Base-by-base conservation (phyloP, 495 filamentous ascomycete species). In the Neurospora pannonica region DNA sequence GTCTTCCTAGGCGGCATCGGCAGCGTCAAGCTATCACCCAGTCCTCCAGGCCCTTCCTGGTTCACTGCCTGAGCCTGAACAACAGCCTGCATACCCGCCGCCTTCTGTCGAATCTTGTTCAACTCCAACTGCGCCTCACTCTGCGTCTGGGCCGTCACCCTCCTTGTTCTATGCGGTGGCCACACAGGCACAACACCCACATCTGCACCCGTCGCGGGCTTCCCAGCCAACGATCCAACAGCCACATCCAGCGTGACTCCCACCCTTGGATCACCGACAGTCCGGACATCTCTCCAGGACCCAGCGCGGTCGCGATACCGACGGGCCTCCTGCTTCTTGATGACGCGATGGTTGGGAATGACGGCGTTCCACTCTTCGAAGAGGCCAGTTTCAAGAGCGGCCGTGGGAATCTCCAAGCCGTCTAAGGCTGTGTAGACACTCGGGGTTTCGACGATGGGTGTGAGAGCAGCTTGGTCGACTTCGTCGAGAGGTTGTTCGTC, bases 271-370 rank as follows among this genome's bases (percentile, higher is more conserved):
- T 88, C 85, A 71, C 82, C 80, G 15, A 86, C 77, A n/a, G 79
- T 84, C 34, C 77, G 77, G 6, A 62, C 54, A 21, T 84, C 82
- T 74, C 86, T 79, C 83, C 83, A 89, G 13, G 87, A 77, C 38
- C 86, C 86, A 10, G 82, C 86, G 7, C 80, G 83, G 71, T 88
- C 86, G 38, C 81, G 84, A 71, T 87, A 87, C 38, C 85, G 81
- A 71, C 82, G 78, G 7, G 77, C 75, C 38, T 82, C 80, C 34
- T 84, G 81, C 60, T 79, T 79, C 71, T 77, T 82, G 38, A 86
- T 80, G 19, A 86, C 85, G 6, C 86, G 78, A 76, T 88, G 86
- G 21, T 83, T 74, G n/a, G 83, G 79, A 5, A 81, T 81, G 19
- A 46, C 54, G 8, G 74, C 71, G 11, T 77, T 69, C 77, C 74